Base-by-base conservation (phyloP, 306 rosid genomes). In the Rubus parviflorus region DNA sequence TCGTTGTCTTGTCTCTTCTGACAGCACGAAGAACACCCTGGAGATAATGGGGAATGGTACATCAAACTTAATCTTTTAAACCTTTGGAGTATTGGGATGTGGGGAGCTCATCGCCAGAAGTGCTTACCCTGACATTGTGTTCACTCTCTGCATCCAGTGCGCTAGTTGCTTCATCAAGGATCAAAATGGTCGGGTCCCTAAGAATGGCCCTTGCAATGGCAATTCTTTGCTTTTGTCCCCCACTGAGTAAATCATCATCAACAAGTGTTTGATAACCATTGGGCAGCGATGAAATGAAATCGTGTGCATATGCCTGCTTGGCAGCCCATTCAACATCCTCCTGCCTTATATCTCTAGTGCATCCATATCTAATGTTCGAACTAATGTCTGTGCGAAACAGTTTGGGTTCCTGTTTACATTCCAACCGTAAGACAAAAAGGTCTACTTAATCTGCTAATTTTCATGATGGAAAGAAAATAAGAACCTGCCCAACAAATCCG, bases 141-240 rank as follows among this genome's bases (percentile, higher is more conserved):
- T 92, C 97, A 70, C 97, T 95, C 88, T 95, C 98, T 65, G 98
- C 97, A 88, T 95, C 98, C 37, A 92, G 86, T 5, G 98, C 98
- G 73, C 98, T 95, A 47, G 97, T 95, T 74, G 97, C 98, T 85
- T 95, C 98, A 80, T 95, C 98, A 78, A 95, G 96, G 87, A 95
- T 88, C 90, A 95, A 86, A 77, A 95, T 62, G 41, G 91, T 81
- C 35, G 98, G 98, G 80, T 95, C 98, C 86, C 98, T 89, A 80
- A 95, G 90, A 76, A 95, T 83, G 52, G 98, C 98, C 67, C 98
- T 86, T 14, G 98, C 98, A 61, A 95, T 95, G 68, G 97, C 98
- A 52, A 95, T 90, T 80, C 98, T 86, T 73, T 95, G 98, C 88
- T 91, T 95, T 83, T 95, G 98, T 64, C 97, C 98, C 16, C 98